Percentiles rank a stretch among this genome's conserved stretches.
These are phyloP conservation scores for Trichoderma orchidacearum DNA, from an alignment of 495 filamentous ascomycete genomes.

Conservation along the genomic window DNA sequence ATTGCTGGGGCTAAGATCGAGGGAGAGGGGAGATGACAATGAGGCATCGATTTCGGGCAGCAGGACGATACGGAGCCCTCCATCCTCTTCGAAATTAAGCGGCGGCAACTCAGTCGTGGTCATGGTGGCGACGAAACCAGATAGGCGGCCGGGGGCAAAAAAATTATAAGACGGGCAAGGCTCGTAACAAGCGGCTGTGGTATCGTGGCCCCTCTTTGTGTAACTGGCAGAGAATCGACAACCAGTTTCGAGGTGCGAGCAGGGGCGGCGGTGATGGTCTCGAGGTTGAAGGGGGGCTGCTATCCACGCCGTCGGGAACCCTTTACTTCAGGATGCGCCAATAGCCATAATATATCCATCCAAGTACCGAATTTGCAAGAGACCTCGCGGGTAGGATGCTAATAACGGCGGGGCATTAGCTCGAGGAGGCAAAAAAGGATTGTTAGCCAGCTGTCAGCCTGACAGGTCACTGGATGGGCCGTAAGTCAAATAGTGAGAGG, in stretches of 20 bases:
- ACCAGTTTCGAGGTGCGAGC: background rate
- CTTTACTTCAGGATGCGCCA: background rate
- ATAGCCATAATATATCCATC: background rate
- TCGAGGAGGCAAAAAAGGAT: background rate
- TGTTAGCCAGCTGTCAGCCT: background rate
- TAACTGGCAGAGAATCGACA: background rate
- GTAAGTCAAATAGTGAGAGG: too few species aligned
- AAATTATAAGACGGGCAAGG: too few species aligned
- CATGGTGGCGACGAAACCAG: background rate
- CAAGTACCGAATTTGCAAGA: background rate
- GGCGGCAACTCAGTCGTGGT: conserved; percentile 1
- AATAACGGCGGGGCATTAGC: background rate
- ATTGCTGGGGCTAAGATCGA: background rate
- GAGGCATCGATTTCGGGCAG: background rate
- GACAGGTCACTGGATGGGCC: too few species aligned
- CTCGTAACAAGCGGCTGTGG: background rate
- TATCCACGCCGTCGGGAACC: background rate
- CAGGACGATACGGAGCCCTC: conserved; percentile 1
- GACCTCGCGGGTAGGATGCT: background rate
- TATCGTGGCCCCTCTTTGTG: background rate
- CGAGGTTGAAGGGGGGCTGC: background rate
- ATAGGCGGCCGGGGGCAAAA: too few species aligned
- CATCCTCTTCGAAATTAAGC: background rate
- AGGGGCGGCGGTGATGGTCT: background rate
- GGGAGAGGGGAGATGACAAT: background rate